These are phyloP conservation scores for Parafenestella ontariensis DNA, from an alignment of 2,329 filamentous ascomycete species.

Conservation along the genomic window DNA sequence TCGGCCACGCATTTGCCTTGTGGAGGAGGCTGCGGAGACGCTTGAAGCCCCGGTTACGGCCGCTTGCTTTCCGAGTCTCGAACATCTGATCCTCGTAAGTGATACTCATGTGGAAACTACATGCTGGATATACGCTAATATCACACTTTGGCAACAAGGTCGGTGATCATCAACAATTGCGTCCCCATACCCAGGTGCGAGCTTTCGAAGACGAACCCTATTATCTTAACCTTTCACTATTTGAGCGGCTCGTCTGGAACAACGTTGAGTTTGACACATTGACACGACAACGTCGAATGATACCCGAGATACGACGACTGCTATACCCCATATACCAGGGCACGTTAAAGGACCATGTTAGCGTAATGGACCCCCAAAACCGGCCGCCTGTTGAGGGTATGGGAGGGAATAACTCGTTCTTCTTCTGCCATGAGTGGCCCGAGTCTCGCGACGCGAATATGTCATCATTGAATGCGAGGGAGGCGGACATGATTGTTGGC, in stretches of 20 bases:
- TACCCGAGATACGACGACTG: conserved; percentile 69
- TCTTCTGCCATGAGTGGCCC: conserved; percentile 69
- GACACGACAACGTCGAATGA: conserved; percentile 74
- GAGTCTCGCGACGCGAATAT: conserved; percentile 69
- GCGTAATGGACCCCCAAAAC: conserved; percentile 55
- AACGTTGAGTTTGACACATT: conserved; percentile 69
- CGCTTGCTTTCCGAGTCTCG: conserved; percentile 66
- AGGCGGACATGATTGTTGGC: conserved; percentile 75
- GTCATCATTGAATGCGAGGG: conserved; percentile 72
- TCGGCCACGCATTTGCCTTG: conserved; percentile 71
- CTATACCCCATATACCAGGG: conserved; percentile 68
- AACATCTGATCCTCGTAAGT: conserved; percentile 66
- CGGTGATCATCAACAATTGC: conserved; percentile 82
- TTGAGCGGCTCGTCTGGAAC: conserved; percentile 77
- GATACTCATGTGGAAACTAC: background rate
- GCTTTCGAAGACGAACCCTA: conserved; percentile 68
- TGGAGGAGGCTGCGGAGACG: conserved; percentile 83
- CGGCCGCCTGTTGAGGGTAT: conserved; percentile 67
- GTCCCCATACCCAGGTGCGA: conserved; percentile 70
- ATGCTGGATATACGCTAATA: background rate
- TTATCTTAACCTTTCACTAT: conserved; percentile 76
- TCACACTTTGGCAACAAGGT: conserved; percentile 44
- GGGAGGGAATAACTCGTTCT: conserved; percentile 66
- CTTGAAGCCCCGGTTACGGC: conserved; percentile 69
- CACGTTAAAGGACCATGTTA: conserved; percentile 63